Base-by-base conservation (phyloP, 192 early-diverging fungal genomes). In the Spizellomyces punctatus region DNA sequence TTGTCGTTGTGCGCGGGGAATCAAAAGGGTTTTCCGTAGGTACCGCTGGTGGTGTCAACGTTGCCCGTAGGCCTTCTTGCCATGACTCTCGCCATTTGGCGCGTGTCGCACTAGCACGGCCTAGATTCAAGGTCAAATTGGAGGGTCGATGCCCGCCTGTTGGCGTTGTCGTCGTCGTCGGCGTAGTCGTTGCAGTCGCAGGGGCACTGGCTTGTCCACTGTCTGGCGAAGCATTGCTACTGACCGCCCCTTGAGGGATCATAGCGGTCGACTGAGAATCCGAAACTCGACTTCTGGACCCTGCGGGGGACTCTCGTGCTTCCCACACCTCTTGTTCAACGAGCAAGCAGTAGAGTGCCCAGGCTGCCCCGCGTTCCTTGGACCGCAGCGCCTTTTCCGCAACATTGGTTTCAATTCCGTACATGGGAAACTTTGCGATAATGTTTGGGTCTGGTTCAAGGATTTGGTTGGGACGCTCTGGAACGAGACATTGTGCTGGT, bases 331-430 rank as follows among this genome's bases (percentile, higher is more conserved):
- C 78, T 44, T 79, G 75, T 56, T 84, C 82, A 10, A 44, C 41
- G 5, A 84, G 64, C 72, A 84, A 52, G 36, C 64, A 81, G 58
- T 84, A 84, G 10, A 84, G 64, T 16, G 79, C 64, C 65, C 82
- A 81, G 5, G 79, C 77, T n/a, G 82, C 75, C 8, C 72, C 78
- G 12, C 54, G 64, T 17, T 72, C 68, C 0, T 66, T 61, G n/a
- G 44, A 21, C 45, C 67, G 17, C 22, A 84, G 65, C 0, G 60
- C 43, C 36, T 64, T 67, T 55, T 70, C 75, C 4, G 72, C 70
- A 21, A 47, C 56, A 10, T 50, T 63, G 4, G 60, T 49, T 5
- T 84, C 82, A 21, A 81, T 69, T 7, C 82, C 82, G 58, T 81
- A 84, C 46, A 78, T 52, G 17, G 78, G 60, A 72, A 84, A 82